Conservation (phyloP, 2,329 filamentous ascomycete species). For the Scedosporium apiospermum region DNA sequence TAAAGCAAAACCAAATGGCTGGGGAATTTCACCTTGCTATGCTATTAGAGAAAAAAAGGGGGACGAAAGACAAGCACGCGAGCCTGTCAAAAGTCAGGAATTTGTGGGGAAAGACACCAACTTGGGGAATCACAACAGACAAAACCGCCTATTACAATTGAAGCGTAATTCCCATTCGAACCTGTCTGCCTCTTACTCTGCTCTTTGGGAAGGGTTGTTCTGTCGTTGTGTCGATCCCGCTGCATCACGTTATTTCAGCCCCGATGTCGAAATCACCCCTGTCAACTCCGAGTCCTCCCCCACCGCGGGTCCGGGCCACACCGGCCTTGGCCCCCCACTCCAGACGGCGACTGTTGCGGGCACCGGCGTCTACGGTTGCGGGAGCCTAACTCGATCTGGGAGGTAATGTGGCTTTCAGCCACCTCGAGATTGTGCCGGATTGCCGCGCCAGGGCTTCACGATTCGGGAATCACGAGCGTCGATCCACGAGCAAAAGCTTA, state of each 20-base stretch:
- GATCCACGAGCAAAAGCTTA: neutral
- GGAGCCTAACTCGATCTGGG: neutral
- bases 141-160: no score
- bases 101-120: neutral
- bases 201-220: neutral
- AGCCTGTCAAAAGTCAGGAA: neutral
- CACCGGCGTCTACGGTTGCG: neutral
- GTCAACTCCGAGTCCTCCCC: neutral
- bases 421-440: no score
- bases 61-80: no score
- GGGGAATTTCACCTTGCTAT: no score
- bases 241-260: conserved; percentile 6
- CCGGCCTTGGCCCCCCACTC: neutral
- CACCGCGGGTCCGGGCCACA: neutral
- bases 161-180: no score
- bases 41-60: no score
- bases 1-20: neutral
- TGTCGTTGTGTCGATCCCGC: neutral
- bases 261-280: conserved; percentile 5
- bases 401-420: no score
- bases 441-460: neutral
- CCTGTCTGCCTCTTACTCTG: neutral
- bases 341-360: no score
- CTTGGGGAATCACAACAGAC: neutral
- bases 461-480: neutral